These are phyloP conservation scores for Cryptosporidium sp. DNA, from an alignment of 169 alveolate species.

Conservation along the genomic window DNA sequence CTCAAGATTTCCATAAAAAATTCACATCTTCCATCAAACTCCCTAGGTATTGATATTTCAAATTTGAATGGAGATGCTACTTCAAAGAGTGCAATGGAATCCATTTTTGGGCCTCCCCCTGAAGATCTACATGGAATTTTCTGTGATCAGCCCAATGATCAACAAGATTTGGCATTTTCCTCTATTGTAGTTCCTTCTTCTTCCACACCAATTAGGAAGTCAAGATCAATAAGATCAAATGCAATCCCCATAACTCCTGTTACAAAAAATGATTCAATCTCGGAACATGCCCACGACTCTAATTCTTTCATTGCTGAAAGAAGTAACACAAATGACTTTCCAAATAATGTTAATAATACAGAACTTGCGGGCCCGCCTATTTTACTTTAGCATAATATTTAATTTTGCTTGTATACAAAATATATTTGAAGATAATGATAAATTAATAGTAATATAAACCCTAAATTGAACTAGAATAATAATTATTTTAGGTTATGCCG, in stretches of 20 bases:
- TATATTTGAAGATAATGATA: neutral
- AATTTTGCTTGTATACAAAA: neutral
- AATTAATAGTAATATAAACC: neutral
- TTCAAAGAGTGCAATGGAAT: slow-evolving; percentile 12
- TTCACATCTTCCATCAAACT: slow-evolving; percentile 1
- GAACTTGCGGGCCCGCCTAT: slow-evolving; percentile 52
- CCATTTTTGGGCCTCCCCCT: slow-evolving; percentile 56
- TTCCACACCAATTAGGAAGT: slow-evolving; percentile 64
- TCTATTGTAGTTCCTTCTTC: slow-evolving; percentile 65
- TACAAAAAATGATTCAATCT: neutral
- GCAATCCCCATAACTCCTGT: neutral
- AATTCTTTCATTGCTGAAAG: neutral
- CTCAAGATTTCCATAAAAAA: slow-evolving; percentile 8
- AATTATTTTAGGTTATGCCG: neutral
- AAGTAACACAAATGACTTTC: neutral
- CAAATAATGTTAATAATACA: slow-evolving; percentile 1
- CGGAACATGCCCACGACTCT: neutral
- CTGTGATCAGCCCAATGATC: slow-evolving; percentile 32
- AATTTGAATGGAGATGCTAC: neutral
- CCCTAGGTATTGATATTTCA: neutral
- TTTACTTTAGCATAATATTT: slow-evolving; percentile 7
- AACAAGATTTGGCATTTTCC: slow-evolving; percentile 23
- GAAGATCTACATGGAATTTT: slow-evolving; percentile 60
- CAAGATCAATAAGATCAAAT: slow-evolving; percentile 11
- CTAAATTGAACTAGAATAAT: neutral